A percentile compares a stretch with the other conserved stretches of the same genome.
Conservation (phyloP, 2,329 filamentous ascomycete genomes). For the Cephalotrichum gorgonifer region DNA sequence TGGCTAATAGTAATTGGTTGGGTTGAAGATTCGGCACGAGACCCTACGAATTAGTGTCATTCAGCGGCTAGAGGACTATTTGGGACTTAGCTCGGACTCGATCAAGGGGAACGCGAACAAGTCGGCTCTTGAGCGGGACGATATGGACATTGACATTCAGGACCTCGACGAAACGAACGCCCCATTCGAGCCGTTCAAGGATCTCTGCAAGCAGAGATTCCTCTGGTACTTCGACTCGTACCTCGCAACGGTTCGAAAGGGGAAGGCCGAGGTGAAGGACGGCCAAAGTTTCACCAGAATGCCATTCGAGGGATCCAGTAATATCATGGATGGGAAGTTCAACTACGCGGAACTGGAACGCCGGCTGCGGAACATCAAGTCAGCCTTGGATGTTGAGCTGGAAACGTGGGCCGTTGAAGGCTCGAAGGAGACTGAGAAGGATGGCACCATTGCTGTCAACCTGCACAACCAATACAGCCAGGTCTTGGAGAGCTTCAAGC, state of each 20-base stretch:
- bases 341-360: constrained; percentile 65
- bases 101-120: constrained; percentile 16
- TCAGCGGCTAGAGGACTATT: constrained; percentile 69
- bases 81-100: constrained; percentile 51
- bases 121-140: constrained; percentile 23
- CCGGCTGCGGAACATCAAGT: constrained; percentile 59
- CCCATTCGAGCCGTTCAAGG: constrained; percentile 77
- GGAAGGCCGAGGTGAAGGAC: constrained; percentile 51
- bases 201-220: constrained; percentile 83
- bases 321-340: constrained; percentile 80
- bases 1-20: neutral
- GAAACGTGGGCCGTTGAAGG: constrained; percentile 63
- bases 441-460: constrained; percentile 69
- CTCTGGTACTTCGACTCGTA: constrained; percentile 95
- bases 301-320: constrained; percentile 72
- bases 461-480: constrained; percentile 79
- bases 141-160: constrained; percentile 35
- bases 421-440: constrained; percentile 47
- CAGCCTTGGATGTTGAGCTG: constrained; percentile 62
- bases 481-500: constrained; percentile 64
- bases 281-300: constrained; percentile 61
- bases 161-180: constrained; percentile 43
- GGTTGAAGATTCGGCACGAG: constrained; percentile 72
- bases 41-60: constrained; percentile 79
- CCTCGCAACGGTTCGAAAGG: constrained; percentile 57